A percentile compares a stretch with the other conserved stretches of the same genome.
These are phyloP conservation scores for Fusarium hainanense DNA, from an alignment of 2,329 filamentous ascomycete species.

Conservation along the genomic window DNA sequence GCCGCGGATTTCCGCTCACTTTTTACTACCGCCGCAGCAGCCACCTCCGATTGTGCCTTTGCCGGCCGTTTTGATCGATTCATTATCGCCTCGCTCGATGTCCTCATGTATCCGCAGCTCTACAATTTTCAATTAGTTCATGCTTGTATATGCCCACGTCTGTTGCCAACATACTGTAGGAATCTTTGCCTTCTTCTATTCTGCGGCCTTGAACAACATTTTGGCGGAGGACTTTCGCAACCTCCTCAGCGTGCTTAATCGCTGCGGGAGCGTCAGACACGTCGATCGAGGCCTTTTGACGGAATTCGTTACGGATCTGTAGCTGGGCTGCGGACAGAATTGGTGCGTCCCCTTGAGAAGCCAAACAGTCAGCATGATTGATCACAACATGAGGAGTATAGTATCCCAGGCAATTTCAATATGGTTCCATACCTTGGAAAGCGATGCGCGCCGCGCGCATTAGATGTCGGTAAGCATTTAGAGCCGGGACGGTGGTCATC, in stretches of 20 bases:
- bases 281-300: conserved; percentile 70
- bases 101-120: conserved; percentile 89
- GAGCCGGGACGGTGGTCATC: conserved; percentile 64
- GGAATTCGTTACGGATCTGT: conserved; percentile 80
- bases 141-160: background rate
- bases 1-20: conserved; percentile 38
- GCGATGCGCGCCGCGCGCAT: conserved; percentile 84
- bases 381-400: background rate
- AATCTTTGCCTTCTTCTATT: conserved; percentile 56
- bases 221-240: conserved; percentile 80
- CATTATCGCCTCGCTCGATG: conserved; percentile 93
- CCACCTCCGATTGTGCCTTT: conserved; percentile 45
- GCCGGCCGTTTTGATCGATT: conserved; percentile 78
- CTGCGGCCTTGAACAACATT: conserved; percentile 88
- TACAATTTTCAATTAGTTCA: conserved; percentile 52
- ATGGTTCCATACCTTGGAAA: conserved; percentile 74
- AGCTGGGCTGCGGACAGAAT: conserved; percentile 76
- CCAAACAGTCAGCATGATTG: background rate
- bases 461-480: conserved; percentile 82
- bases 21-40: conserved; percentile 49
- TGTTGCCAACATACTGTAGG: conserved; percentile 62
- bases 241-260: conserved; percentile 82
- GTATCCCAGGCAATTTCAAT: background rate
- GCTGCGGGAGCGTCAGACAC: conserved; percentile 68
- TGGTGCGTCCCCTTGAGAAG: conserved; percentile 71